Evolutionary conservation across 2,329 filamentous ascomycete genomes (phyloP), one percentile per base, ranked within the genome.

Genomic region (Acrodontium crateriforme): DNA sequence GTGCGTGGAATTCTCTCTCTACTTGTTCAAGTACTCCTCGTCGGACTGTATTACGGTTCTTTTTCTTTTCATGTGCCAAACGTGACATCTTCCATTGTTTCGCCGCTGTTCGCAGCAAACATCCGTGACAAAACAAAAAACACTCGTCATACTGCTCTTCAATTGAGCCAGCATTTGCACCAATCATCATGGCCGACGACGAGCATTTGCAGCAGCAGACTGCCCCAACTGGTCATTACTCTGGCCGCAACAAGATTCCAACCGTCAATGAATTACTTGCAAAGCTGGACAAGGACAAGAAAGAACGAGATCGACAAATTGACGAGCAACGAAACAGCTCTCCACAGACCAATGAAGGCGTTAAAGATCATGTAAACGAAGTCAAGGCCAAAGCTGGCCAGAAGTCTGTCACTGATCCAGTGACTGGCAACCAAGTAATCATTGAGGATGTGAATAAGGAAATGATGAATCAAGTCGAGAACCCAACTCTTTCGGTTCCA

Each of bases 241-340:
- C 80, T 16, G 83, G 77, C 28, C 57, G 56, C 34, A 92, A 93
- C 53, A 79, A 80, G 14, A 74, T 95, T 29, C 87, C 87, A 5
- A 93, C 83, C 31, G 78, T 94, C 40, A 74, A 78, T 49, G 71
- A 87, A 52, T 91, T 93, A 40, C 67, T 93, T 40, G 69, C 80
- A 29, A 69, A 69, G 38, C 65, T 94, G 18, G 85, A 93, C 53
- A 62, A 58, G 29, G 74, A 91, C 41, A 93, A 93, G 60, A 73
- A 69, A 43, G 60, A 76, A 6, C 69, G 83, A 41, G 81, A 92
- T 54, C 65, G 66, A 31, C 59, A 69, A 38, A 74, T 92, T 35
- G 78, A 91, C 24, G 59, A 69, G 25, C 55, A 68, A 11, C 46
- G 32, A 55, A n/a, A n/a, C n/a, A n/a, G n/a, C n/a, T n/a, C n/a